A percentile compares a stretch with the other conserved stretches of the same genome.
Evolutionary conservation across 129 eudicot species (phyloP).

Genomic region (Centaurea solstitialis): DNA sequence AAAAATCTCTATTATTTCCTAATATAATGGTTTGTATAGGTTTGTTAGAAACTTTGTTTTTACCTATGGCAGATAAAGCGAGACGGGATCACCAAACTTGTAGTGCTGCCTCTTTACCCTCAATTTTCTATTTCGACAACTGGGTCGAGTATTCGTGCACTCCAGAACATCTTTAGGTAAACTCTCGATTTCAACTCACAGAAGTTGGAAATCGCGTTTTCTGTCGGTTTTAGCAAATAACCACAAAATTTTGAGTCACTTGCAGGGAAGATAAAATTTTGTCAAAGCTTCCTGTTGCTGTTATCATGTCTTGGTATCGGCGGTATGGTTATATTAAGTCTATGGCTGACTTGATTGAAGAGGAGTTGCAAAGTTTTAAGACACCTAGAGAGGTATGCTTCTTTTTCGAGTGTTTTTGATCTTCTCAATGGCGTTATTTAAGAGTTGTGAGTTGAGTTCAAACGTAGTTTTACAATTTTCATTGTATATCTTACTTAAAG

Average conservation of each 20-base stretch:
- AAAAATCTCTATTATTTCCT: too few species aligned
- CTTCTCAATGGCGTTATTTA: neutral
- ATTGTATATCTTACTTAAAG: neutral
- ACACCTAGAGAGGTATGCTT: constrained; percentile 51
- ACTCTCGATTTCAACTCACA: neutral
- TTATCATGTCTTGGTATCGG: constrained; percentile 69
- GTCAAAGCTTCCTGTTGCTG: constrained; percentile 55
- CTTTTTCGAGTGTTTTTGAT: neutral
- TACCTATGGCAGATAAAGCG: constrained; percentile 52
- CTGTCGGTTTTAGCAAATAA: neutral
- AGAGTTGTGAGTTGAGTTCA: neutral
- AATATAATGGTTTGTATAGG: too few species aligned
- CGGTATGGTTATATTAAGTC: constrained; percentile 69
- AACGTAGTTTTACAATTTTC: neutral
- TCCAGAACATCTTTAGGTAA: constrained; percentile 63
- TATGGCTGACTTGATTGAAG: constrained; percentile 73
- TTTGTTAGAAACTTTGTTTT: too few species aligned
- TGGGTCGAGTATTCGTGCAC: constrained; percentile 67
- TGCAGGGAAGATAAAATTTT: constrained; percentile 46
- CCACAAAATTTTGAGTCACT: neutral
- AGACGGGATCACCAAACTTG: constrained; percentile 62
- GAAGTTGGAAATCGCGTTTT: neutral
- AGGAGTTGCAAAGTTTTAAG: constrained; percentile 52
- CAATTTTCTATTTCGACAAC: constrained; percentile 79
- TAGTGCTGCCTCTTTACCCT: constrained; percentile 71